Evolutionary conservation across 2,329 filamentous ascomycete genomes (phyloP).

Genomic region (Cercospora nicotianae): DNA sequence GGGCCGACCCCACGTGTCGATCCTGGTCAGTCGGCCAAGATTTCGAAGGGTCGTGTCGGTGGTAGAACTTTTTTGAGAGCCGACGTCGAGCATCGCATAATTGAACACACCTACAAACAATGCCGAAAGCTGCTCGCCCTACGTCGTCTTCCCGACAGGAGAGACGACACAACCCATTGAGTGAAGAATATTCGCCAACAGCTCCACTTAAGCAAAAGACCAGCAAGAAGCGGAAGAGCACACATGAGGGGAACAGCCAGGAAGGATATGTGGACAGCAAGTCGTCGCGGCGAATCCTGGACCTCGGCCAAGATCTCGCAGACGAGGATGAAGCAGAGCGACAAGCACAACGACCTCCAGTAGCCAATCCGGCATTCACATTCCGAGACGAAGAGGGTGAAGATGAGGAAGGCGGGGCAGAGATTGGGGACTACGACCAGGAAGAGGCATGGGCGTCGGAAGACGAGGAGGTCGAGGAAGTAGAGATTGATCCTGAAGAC

Average conservation of each 20-base stretch:
- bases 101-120: background rate
- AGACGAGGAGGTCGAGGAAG: constrained; percentile 61
- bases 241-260: constrained; percentile 54
- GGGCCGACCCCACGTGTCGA: constrained; percentile 12
- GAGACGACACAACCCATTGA: constrained; percentile 84
- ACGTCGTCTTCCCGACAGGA: constrained; percentile 55
- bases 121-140: constrained; percentile 74
- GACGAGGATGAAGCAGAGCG: constrained; percentile 71
- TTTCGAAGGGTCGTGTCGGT: constrained; percentile 3
- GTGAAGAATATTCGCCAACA: constrained; percentile 78
- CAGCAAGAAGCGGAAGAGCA: constrained; percentile 63
- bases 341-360: constrained; percentile 44
- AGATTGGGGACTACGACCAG: constrained; percentile 52
- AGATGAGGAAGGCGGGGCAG: constrained; percentile 54
- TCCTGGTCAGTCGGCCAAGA: constrained; percentile 4
- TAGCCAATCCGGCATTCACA: constrained; percentile 67
- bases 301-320: constrained; percentile 82
- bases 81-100: background rate
- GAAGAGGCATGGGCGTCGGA: constrained; percentile 73
- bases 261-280: constrained; percentile 82
- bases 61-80: constrained; percentile 8
- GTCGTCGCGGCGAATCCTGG: constrained; percentile 82
- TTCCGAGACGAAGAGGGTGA: constrained; percentile 64
- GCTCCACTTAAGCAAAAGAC: constrained; percentile 68
- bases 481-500: constrained; percentile 84